Evolutionary conservation across 2,329 filamentous ascomycete species (phyloP).

Genomic region (Teratosphaeria gauchensis): DNA sequence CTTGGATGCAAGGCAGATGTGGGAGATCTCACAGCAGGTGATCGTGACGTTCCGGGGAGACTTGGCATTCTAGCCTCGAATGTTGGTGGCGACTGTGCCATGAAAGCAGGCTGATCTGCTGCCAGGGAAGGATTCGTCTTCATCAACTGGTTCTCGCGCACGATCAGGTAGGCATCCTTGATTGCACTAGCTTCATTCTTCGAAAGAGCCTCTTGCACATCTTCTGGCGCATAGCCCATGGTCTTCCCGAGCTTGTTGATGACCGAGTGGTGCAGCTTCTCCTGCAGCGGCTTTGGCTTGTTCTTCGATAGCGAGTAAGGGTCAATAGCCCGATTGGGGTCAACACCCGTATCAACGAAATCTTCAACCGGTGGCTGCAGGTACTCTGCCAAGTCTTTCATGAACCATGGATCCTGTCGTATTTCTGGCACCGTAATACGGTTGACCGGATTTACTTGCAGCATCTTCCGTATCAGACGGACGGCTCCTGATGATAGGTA

Average conservation of each 20-base stretch:
- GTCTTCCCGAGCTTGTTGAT: constrained; percentile 94
- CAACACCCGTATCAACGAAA: constrained; percentile 86
- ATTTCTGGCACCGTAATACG: constrained; percentile 92
- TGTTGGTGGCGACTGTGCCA: constrained; percentile 45
- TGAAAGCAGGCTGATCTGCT: constrained; percentile 43
- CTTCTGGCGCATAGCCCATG: constrained; percentile 92
- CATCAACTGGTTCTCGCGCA: constrained; percentile 96
- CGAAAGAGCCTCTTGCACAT: constrained; percentile 87
- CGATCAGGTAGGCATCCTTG: constrained; percentile 97
- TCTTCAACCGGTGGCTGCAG: constrained; percentile 81
- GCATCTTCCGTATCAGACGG: constrained; percentile 79
- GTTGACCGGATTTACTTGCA: constrained; percentile 90
- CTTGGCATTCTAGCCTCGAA: constrained; percentile 31
- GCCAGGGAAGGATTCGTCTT: constrained; percentile 63
- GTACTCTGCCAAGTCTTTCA: constrained; percentile 75
- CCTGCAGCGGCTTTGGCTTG: constrained; percentile 67
- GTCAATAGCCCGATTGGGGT: constrained; percentile 84
- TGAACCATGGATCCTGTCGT: constrained; percentile 87
- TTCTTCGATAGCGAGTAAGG: constrained; percentile 71
- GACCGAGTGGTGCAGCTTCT: constrained; percentile 84
- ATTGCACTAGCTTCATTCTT: constrained; percentile 93
- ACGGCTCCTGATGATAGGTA: constrained; percentile 83
- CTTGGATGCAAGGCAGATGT: constrained; percentile 24
- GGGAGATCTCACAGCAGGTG: constrained; percentile 5
- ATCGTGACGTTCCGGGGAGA: constrained; percentile 18